These are phyloP conservation scores for Salix exigua DNA, from an alignment of 345 rosid genomes.

Conservation along the genomic window DNA sequence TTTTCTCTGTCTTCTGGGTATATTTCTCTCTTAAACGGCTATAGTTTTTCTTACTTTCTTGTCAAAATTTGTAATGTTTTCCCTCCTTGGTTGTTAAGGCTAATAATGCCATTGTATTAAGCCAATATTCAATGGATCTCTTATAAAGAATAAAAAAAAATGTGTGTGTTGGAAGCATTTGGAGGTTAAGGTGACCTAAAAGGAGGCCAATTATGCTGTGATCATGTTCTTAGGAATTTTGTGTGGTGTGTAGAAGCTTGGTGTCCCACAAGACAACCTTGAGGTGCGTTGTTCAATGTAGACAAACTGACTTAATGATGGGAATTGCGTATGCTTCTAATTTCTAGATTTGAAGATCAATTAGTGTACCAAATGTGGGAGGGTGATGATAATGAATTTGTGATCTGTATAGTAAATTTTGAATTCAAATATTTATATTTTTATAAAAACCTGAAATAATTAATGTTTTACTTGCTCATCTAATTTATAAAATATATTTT, in stretches of 20 bases:
- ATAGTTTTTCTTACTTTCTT: no score
- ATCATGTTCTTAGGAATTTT: neutral
- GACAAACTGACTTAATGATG: slow-evolving; percentile 24
- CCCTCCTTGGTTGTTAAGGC: neutral
- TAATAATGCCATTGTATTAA: neutral
- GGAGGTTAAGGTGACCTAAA: neutral
- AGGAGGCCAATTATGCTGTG: neutral
- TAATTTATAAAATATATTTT: no score
- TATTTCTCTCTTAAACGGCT: neutral
- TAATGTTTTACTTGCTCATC: rapidly evolving
- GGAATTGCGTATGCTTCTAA: slow-evolving; percentile 11
- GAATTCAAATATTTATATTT: no score
- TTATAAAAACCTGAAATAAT: no score
- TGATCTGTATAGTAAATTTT: no score
- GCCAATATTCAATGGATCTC: neutral
- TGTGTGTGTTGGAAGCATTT: neutral
- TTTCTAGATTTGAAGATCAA: neutral
- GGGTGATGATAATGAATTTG: no score
- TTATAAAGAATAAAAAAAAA: neutral
- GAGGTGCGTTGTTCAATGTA: slow-evolving; percentile 16
- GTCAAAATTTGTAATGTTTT: neutral
- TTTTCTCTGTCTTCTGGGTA: neutral
- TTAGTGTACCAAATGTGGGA: neutral
- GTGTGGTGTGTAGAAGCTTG: neutral
- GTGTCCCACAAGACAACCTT: neutral